Base-by-base conservation (phyloP, 2,329 filamentous ascomycete species). In the Trichoderma aggressivum region DNA sequence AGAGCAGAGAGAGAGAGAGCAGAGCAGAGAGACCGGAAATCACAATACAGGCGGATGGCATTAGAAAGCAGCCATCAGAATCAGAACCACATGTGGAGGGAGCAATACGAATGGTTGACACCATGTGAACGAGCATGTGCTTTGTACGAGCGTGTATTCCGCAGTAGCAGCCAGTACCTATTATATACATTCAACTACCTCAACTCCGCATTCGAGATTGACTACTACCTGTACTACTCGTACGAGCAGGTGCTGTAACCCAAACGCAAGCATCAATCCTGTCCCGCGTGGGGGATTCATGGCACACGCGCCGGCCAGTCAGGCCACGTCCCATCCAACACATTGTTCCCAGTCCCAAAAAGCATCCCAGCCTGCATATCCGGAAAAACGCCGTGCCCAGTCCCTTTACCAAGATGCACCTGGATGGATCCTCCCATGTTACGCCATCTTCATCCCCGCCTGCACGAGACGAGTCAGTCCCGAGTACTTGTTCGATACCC, bases 371-470 rank as follows among this genome's bases (percentile, higher is more conserved):
- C 43, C 67, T 63, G 59, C 59, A 70, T 63, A 28, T 39, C 58
- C 67, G 34, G 67, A 26, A 63, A 61, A 70, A 70, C 67, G 59
- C 59, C 67, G 67, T 59, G 8, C 43, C 59, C 58, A 70, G 47
- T 62, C 67, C 59, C 24, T 43, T 63, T 55, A 63, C 28, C 59
- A 63, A 69, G 58, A 63, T 26, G 67, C 58, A 60, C 59, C 59
- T 10, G 21, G 24, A 62, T 59, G 59, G 47, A 43, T 70, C 30
- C 30, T 63, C 32, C 26, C 67, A 70, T 43, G 59, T 62, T 63
- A 56, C 67, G 67, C 67, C 67, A 70, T 63, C 47, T 26, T 39
- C 32, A 24, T 62, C 64, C 64, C 64, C 64, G 64, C 64, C 47
- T 47, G 55, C 24, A 68, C 64, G 12, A 34, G 47, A 16, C 62